Percentiles rank a stretch among this genome's conserved stretches.
phyloP scores from a whole-genome alignment of 108 stramenopile species.

The Schizochytrium sp. region DNA sequence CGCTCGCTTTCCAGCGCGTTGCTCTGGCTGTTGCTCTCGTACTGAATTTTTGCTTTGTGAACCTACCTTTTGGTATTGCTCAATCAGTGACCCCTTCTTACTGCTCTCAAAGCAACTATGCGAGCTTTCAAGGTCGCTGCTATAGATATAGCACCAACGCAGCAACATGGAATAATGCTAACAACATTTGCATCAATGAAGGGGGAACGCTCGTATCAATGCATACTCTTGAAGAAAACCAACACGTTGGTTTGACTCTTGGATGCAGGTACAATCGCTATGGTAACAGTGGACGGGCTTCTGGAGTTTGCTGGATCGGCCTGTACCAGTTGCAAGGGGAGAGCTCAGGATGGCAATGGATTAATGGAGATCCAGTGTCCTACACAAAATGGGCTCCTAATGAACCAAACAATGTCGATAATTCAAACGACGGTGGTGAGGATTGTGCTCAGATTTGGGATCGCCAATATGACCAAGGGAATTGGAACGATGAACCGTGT shows the following conservation, averaged over 20 bases:
- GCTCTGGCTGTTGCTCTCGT: too few relatives aligned
- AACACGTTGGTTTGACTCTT: neutral
- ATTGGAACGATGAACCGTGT: conserved; percentile 49
- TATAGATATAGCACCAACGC: neutral
- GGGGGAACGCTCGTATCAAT: neutral
- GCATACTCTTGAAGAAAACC: conserved; percentile 11
- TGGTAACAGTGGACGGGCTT: neutral
- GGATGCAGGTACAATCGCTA: neutral
- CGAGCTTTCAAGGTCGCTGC: neutral
- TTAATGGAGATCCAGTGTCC: neutral
- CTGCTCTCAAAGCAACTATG: too few relatives aligned
- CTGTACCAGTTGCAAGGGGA: conserved; percentile 46
- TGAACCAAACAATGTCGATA: conserved; percentile 50
- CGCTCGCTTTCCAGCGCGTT: too few relatives aligned
- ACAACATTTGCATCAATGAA: neutral
- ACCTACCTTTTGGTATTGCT: too few relatives aligned
- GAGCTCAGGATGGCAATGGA: neutral
- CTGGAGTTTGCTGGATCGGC: conserved; percentile 50
- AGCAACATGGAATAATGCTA: neutral
- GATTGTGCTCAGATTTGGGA: conserved; percentile 46
- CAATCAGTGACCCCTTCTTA: too few relatives aligned
- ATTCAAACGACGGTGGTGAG: neutral
- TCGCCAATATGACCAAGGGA: too few relatives aligned
- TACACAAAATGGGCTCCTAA: neutral
- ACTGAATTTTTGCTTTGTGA: too few relatives aligned